These are phyloP conservation scores for Trichoderma hamatum DNA, from an alignment of 2,329 filamentous ascomycete species.

Conservation along the genomic window DNA sequence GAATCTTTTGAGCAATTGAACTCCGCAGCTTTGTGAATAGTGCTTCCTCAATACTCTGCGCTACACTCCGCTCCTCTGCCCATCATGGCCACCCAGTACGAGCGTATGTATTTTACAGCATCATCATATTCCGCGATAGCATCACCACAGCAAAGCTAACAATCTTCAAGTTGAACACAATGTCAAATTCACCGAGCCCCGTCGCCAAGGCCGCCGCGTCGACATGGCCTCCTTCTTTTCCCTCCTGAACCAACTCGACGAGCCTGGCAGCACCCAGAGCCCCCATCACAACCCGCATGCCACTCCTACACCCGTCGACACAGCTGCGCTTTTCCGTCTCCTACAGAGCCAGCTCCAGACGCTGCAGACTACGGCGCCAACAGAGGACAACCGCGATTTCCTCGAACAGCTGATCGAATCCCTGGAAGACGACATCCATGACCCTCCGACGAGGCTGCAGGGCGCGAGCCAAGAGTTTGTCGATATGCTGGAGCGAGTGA, in stretches of 20 bases:
- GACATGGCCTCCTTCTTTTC: conserved; percentile 67
- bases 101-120: conserved; percentile 44
- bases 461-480: conserved; percentile 64
- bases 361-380: conserved; percentile 54
- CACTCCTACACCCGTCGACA: conserved; percentile 62
- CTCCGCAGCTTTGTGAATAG: neutral
- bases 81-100: conserved; percentile 61
- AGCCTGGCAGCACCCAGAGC: conserved; percentile 40
- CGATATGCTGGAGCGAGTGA: conserved; percentile 61
- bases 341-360: conserved; percentile 61
- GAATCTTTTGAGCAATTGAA: neutral
- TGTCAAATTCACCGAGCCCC: conserved; percentile 51
- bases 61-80: neutral
- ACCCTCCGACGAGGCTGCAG: conserved; percentile 54
- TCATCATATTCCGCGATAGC: neutral
- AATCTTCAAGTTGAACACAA: conserved; percentile 62
- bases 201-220: conserved; percentile 53
- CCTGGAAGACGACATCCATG: conserved; percentile 55
- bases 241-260: conserved; percentile 57
- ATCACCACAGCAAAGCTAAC: neutral
- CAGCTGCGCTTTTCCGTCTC: conserved; percentile 59
- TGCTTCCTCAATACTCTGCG: neutral
- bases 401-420: conserved; percentile 52
- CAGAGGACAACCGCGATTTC: conserved; percentile 52
- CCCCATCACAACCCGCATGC: conserved; percentile 58